Percentiles rank a stretch among this genome's conserved stretches.
These are phyloP conservation scores for Hanseniaspora gamundiae DNA, from an alignment of 1,139 yeast genomes.

Conservation along the genomic window DNA sequence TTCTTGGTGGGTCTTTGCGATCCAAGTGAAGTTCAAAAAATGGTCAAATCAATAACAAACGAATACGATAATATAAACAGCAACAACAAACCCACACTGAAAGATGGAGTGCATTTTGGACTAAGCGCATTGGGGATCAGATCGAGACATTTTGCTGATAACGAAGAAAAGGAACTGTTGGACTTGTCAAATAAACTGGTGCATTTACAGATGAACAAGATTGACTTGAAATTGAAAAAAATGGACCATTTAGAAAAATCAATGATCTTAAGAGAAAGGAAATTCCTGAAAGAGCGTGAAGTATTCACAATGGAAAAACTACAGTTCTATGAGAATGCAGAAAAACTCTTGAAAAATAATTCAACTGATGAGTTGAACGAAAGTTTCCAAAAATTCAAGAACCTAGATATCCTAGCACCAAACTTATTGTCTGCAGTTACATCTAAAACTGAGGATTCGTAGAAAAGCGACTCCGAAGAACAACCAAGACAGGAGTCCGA, in stretches of 20 bases:
- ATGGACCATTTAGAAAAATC: slow-evolving; percentile 64
- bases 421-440: slow-evolving; percentile 40
- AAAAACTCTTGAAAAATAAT: slow-evolving; percentile 67
- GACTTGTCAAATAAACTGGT: slow-evolving; percentile 46
- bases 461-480: slow-evolving; percentile 8
- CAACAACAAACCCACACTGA: slow-evolving; percentile 12
- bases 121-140: slow-evolving; percentile 69
- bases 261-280: slow-evolving; percentile 67
- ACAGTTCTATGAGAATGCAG: slow-evolving; percentile 33
- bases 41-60: slow-evolving; percentile 2
- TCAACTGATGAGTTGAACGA: slow-evolving; percentile 72
- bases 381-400: slow-evolving; percentile 66
- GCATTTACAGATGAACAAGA: slow-evolving; percentile 59
- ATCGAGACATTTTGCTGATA: slow-evolving; percentile 69
- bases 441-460: slow-evolving; percentile 11
- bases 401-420: slow-evolving; percentile 29
- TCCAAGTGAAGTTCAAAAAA: slow-evolving; percentile 8
- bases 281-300: slow-evolving; percentile 65
- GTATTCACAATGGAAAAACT: slow-evolving; percentile 70
- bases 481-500: slow-evolving; percentile 9
- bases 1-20: slow-evolving; percentile 81
- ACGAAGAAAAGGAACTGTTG: slow-evolving; percentile 72
- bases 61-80: slow-evolving; percentile 12
- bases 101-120: slow-evolving; percentile 43
- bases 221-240: slow-evolving; percentile 64